Base-by-base conservation (phyloP, 345 rosid genomes). In the Populus nigra region DNA sequence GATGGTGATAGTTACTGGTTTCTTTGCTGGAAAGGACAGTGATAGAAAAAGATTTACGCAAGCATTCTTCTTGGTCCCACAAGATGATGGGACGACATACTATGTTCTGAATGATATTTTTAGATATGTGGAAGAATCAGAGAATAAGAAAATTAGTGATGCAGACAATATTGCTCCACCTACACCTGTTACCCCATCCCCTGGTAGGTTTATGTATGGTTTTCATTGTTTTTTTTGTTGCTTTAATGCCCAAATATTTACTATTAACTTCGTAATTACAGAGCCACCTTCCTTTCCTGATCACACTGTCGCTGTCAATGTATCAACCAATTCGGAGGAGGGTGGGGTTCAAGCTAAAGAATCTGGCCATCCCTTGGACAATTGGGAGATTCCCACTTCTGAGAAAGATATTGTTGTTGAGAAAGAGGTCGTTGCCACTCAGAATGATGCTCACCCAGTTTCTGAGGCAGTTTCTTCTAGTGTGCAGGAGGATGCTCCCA, bases 61-160 rank as follows among this genome's bases (percentile, higher is more conserved):
- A 55, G 43, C 83, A 25, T 92, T 94, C 88, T 91, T 94, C 74
- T 86, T 94, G 68, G 91, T 91, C 11, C 92, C 92, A 2, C 89
- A 87, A 78, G 77, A 85, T 7, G 66, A 77, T 13, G 72, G 77
- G 23, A 41, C 15, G 29, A 82, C 90, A 49, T 94, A 83, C 80
- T 92, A 62, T 82, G 98, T 94, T 69, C 78, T 88, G n/a, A 92
- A 89, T 72, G 98, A 94, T 81, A 77, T 89, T 49, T 83, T 94
- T 65, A 90, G 94, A 82, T 91, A 84, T 9, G 81, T 89, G 61
- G 88, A 73, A 7, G 78, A 79, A 79, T 41, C 71, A 67, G 78
- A 38, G 9, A 78, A 61, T 39, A n/a, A 57, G 10, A 43, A 67
- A 69, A 78, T 63, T 18, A 75, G 33, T 73, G 88, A 71, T 68